Evolutionary conservation across 106 monocot genomes (phyloP).

Genomic region (Phalaenopsis aphrodite): DNA sequence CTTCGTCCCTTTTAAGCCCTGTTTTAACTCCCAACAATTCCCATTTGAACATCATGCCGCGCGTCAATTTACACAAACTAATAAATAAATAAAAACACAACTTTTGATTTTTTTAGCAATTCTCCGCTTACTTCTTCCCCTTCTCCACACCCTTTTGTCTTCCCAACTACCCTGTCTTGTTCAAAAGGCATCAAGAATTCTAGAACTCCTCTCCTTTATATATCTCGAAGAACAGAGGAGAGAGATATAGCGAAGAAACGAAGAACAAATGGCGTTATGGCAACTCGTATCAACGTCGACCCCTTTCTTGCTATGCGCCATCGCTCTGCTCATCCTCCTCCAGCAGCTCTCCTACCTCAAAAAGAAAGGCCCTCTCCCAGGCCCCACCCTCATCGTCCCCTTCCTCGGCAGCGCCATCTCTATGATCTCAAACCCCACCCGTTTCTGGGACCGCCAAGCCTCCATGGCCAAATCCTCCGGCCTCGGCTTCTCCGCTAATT

Average conservation of each 20-base stretch:
- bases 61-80: too few relatives aligned
- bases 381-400: constrained; percentile 61
- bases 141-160: too few relatives aligned
- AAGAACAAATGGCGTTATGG: neutral
- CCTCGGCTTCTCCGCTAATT: constrained; percentile 70
- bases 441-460: constrained; percentile 67
- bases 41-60: too few relatives aligned
- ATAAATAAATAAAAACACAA: too few relatives aligned
- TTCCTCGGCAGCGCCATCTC: constrained; percentile 65
- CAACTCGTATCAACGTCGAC: neutral
- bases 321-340: constrained; percentile 27
- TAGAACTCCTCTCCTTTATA: neutral
- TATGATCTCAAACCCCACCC: constrained; percentile 73
- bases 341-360: constrained; percentile 74
- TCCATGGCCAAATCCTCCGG: constrained; percentile 33
- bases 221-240: neutral
- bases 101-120: too few relatives aligned
- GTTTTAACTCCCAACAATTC: too few relatives aligned
- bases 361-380: constrained; percentile 70
- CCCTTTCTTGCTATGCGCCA: constrained; percentile 12
- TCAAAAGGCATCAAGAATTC: neutral
- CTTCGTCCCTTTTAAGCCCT: too few relatives aligned
- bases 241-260: neutral
- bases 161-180: neutral
- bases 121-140: too few relatives aligned